Evolutionary conservation across 2,329 filamentous ascomycete genomes (phyloP), one percentile per base, ranked within the genome.

Genomic region (Apiospora marii): DNA sequence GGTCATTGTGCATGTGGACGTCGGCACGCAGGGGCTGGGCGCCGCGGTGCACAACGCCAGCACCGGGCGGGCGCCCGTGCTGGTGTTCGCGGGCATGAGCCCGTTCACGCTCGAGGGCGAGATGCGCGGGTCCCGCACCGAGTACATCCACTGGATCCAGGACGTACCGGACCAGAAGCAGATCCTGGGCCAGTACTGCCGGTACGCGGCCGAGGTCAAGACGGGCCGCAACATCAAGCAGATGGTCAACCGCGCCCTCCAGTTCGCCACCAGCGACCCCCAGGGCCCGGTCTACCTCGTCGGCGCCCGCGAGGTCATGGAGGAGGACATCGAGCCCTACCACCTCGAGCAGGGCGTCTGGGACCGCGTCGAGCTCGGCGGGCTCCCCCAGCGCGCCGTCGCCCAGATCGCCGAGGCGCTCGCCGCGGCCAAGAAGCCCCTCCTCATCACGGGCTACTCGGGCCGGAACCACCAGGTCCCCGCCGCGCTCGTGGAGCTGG

Each of bases 71-170:
- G 91, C 91, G 0, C 93, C 94, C 0, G 90, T 96, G 4, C 82
- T 96, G 67, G 90, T 96, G 72, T 95, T 96, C 77, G 93, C 93
- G 1, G 93, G 93, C 5, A 84, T 95, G 22, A 93, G 91, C 14
- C 94, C 93, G 0, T 94, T 91, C 79, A 95, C 93, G 0, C 87
- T 92, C 43, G 92, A 95, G 77, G 93, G 93, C 22, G 93, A 96
- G 82, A 90, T 93, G 83, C 88, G 92, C 0, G 93, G 93, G 16
- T 92, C 88, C n/a, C 87, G 93, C 71, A 95, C 93, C 1, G 94
- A 96, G 82, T 95, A 94, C 80, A 95, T 95, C 76, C 93, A 96
- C 81, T 96, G 93, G 93, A 92, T 95, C 44, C 93, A 96, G 78
- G 93, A 96, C 81, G 92, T 95, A 3, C 93, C 92, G 0, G 93